Conservation (phyloP, 2,329 filamentous ascomycete genomes). For the Fusarium sp. region DNA sequence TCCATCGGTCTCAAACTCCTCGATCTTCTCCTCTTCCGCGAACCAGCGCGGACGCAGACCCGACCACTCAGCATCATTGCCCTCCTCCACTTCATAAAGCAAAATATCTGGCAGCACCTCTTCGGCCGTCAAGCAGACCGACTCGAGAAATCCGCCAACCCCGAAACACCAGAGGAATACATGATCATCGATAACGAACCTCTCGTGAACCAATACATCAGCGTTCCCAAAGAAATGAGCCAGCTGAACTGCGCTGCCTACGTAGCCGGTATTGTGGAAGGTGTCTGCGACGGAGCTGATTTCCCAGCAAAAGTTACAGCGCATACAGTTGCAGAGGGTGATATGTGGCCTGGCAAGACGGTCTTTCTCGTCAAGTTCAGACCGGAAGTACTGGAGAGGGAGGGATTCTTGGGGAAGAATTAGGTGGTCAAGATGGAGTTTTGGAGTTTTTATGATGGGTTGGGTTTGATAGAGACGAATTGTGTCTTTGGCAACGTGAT, state of each 20-base stretch:
- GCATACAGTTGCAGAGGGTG: conserved; percentile 78
- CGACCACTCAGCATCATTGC: conserved; percentile 89
- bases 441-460: conserved; percentile 20
- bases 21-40: conserved; percentile 90
- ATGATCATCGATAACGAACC: conserved; percentile 99
- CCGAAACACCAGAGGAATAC: conserved; percentile 90
- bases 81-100: conserved; percentile 94
- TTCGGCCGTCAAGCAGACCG: conserved; percentile 92
- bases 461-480: conserved; percentile 11
- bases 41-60: conserved; percentile 74
- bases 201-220: conserved; percentile 92
- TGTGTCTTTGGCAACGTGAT: conserved; percentile 18
- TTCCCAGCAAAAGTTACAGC: conserved; percentile 91
- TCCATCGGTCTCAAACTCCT: conserved; percentile 93
- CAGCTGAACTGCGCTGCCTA: conserved; percentile 97
- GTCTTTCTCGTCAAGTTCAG: conserved; percentile 96
- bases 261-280: conserved; percentile 94
- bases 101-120: conserved; percentile 89
- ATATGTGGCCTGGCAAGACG: conserved; percentile 96
- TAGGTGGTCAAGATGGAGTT: conserved; percentile 41
- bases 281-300: conserved; percentile 91
- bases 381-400: conserved; percentile 89
- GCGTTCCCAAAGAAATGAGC: conserved; percentile 93
- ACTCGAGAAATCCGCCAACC: conserved; percentile 86
- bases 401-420: conserved; percentile 78